These are phyloP conservation scores for Metroxylon sagu DNA, from an alignment of 176 grass and related monocot genomes.

Conservation along the genomic window DNA sequence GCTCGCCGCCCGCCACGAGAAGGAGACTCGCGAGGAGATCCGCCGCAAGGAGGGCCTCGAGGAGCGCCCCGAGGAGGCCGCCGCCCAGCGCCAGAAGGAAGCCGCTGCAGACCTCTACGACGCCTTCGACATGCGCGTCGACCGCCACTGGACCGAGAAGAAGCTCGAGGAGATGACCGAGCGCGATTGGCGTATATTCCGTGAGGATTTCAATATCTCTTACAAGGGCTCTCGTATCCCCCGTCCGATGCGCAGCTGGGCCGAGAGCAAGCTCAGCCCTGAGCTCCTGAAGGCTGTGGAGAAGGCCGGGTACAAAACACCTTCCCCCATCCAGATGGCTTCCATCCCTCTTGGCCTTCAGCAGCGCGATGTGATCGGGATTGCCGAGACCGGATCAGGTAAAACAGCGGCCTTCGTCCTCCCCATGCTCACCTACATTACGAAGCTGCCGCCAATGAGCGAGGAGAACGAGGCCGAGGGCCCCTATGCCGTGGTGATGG, in stretches of 20 bases:
- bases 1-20: slow-evolving; percentile 54
- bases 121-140: slow-evolving; percentile 86
- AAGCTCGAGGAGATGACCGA: slow-evolving; percentile 75
- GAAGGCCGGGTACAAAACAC: slow-evolving; percentile 75
- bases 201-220: slow-evolving; percentile 93
- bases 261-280: slow-evolving; percentile 66
- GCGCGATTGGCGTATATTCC: slow-evolving; percentile 91
- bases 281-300: slow-evolving; percentile 77
- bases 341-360: slow-evolving; percentile 89
- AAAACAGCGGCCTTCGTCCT: slow-evolving; percentile 97
- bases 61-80: slow-evolving; percentile 66
- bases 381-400: slow-evolving; percentile 91
- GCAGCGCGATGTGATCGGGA: slow-evolving; percentile 94
- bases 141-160: slow-evolving; percentile 93
- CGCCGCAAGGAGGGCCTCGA: slow-evolving; percentile 70
- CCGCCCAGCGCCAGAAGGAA: slow-evolving; percentile 46
- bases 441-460: slow-evolving; percentile 69
- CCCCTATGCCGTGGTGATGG: slow-evolving; percentile 97
- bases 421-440: slow-evolving; percentile 92
- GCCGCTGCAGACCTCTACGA: slow-evolving; percentile 78
- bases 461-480: slow-evolving; percentile 97
- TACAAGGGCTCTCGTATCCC: slow-evolving; percentile 92
- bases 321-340: slow-evolving; percentile 92
- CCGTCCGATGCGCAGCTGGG: slow-evolving; percentile 76
- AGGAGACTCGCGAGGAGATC: slow-evolving; percentile 70